Evolutionary conservation across 192 early-diverging fungal genomes (phyloP), one percentile per base, ranked within the genome.

Genomic region (Entomortierella lignicola): DNA sequence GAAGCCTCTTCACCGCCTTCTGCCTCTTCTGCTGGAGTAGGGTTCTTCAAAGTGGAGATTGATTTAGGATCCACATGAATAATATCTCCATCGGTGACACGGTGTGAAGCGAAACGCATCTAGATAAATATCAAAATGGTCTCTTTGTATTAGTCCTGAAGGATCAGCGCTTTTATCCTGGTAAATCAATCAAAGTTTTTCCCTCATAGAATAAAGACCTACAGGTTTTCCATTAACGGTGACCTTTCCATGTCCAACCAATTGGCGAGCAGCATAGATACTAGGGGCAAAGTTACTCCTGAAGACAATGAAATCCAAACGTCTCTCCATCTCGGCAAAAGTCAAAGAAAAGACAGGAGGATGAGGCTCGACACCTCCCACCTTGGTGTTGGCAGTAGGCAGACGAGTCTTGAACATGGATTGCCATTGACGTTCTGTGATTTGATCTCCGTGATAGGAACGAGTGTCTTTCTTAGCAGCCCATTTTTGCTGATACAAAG

Each of bases 401-500:
- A 94, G 82, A 59, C 87, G 86, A 47, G 90, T 85, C 63, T 91
- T 82, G 80, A 94, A 93, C 87, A 92, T 87, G 41, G 69, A 79
- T 34, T 90, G 82, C 85, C 92, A 95, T 77, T 96, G 93, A 47
- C 85, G 75, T 84, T 99, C 95, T 42, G 90, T 94, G 63, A 97
- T 91, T 83, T 96, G 89, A 25, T 93, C 94, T 55, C 94, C 92
- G 83, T 99, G 96, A 87, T 99, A 99, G 20, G 91, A 93, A 25
- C 96, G 89, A 23, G 95, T 91, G 50, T 96, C 93, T 64, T 91
- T 89, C 86, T 99, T 99, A 26, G 96, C 93, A 67, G 88, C 84
- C 96, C 96, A 99, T 82, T 93, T 94, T 80, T 97, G 94, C 85
- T 98, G 95, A 84, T 91, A 99, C 25, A 96, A 86, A 59, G 92